Evolutionary conservation across 164 flowering plant species (phyloP), one percentile per base, ranked within the genome.

Genomic region (Magnolia sinica): DNA sequence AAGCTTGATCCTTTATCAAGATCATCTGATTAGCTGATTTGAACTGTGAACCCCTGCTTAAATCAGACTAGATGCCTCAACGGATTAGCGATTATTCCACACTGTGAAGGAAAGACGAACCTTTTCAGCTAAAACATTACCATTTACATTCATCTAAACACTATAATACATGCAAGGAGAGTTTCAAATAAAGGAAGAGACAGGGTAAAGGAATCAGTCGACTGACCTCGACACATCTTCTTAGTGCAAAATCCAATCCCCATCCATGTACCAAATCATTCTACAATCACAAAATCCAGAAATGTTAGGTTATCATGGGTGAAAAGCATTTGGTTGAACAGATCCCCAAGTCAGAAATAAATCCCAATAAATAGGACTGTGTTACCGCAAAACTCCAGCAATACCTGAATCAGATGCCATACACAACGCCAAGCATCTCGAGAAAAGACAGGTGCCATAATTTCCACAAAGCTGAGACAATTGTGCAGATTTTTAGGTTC

Each of bases 211-310:
- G 4, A 8, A 13, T 65, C 27, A 11, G 37, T 20, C 83, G 89
- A 78, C 91, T 83, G 31, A 94, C 97, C 87, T 91, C 90, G 6
- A 89, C 96, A 79, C 99, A 94, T 91, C 96, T 90, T 86, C 98
- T 86, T 20, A 96, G 87, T 20, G 96, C 93, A 81, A 96, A 96
- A 82, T 96, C 98, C 85, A 96, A 81, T 73, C 98, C 98, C 99
- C 99, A 96, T 81, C 98, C 98, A 85, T 96, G 99, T 50, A 96
- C 98, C 87, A 96, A 85, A 85, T 96, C 99, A 87, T 96, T 94
- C 98, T 96, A 80, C 84, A 89, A 81, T 24, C 65, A 16, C 24
- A 87, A 29, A 20, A 67, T 22, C 23, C 23, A 71, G 67, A 51
- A 7, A 45, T 70, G 70, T 45, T 45, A 50, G 76, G 20, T 65